Evolutionary conservation across 2,329 filamentous ascomycete species (phyloP), one percentile per base, ranked within the genome.

Genomic region (Talaromyces amestolkiae): DNA sequence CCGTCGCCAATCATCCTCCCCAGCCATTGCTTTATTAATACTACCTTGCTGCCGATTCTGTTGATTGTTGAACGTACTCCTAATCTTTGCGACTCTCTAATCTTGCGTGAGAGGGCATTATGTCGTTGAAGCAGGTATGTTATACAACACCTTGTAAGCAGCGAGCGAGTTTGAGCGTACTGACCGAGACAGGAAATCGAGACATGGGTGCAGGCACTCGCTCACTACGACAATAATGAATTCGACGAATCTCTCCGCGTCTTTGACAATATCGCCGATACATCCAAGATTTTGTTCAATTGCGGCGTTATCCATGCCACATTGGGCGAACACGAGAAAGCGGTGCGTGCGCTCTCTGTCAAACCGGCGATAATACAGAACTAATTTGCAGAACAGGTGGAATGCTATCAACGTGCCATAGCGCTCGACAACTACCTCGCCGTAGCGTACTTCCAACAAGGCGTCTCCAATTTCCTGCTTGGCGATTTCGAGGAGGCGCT

Each of bases 241-340:
- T 98, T 96, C 80, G 94, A 98, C 74, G 91, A 94, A 70, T 89
- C 95, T 33, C 81, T 98, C 68, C 86, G 84, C 72, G 87, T 91
- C 67, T 98, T 99, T 75, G 91, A 92, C 68, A 87, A 85, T 71
- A 97, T 99, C 73, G 86, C 91, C 68, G 95, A 98, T 77, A 99
- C 95, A 0, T 97, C 95, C 72, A 98, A 97, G 83, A 99, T 99
- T 68, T 84, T 97, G 68, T 99, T 99, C 84, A 99, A 99, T 75
- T 96, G 94, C 79, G 95, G 95, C 71, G 94, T 99, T 45, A 98
- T 99, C 72, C 91, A 97, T 82, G 95, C 95, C 45, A 98, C 95
- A 0, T 84, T 99, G 19, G 95, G 95, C 71, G 93, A 98, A 77
- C 95, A 99, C 80, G 91, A 94, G 77, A 93, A 92, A 83, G 95